Conservation (phyloP, 441 rosid species). For the Bruguiera hainesii region DNA sequence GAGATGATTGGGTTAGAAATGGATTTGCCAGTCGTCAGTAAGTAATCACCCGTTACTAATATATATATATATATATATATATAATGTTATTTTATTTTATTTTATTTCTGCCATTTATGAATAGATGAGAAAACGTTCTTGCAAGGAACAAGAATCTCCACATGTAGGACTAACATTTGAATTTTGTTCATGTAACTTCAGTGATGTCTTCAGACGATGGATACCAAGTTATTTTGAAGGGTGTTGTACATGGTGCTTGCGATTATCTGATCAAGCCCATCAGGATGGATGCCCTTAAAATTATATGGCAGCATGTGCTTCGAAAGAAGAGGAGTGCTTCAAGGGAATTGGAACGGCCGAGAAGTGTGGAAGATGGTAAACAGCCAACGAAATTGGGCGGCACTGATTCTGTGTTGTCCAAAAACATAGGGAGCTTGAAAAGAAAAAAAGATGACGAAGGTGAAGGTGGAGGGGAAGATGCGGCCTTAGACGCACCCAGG, state of each 20-base stretch:
- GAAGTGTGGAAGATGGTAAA: background rate
- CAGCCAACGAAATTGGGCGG: background rate
- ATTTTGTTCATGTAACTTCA: background rate
- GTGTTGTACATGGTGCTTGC: conserved; percentile 32
- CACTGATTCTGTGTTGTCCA: background rate
- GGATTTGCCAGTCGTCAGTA: conserved; percentile 33
- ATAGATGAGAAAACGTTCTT: too few species aligned
- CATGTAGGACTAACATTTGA: too few species aligned
- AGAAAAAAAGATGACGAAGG: conserved; percentile 10
- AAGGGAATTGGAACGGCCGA: conserved; percentile 5
- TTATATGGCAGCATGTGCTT: conserved; percentile 40
- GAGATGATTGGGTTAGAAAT: conserved; percentile 16
- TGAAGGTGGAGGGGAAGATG: conserved; percentile 5
- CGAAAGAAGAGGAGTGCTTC: conserved; percentile 17
- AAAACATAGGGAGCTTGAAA: conserved; percentile 2
- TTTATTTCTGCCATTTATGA: background rate
- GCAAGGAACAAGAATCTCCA: too few species aligned
- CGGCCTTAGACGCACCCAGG: background rate
- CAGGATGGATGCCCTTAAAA: conserved; percentile 20
- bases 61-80: too few species aligned
- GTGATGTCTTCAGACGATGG: conserved; percentile 33
- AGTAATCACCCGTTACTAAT: conserved; percentile 9
- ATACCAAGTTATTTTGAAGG: conserved; percentile 15
- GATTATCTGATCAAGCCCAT: conserved; percentile 34
- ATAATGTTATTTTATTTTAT: background rate